Evolutionary conservation across 2,329 filamentous ascomycete species (phyloP).

Genomic region (Mycocentrospora acerina): DNA sequence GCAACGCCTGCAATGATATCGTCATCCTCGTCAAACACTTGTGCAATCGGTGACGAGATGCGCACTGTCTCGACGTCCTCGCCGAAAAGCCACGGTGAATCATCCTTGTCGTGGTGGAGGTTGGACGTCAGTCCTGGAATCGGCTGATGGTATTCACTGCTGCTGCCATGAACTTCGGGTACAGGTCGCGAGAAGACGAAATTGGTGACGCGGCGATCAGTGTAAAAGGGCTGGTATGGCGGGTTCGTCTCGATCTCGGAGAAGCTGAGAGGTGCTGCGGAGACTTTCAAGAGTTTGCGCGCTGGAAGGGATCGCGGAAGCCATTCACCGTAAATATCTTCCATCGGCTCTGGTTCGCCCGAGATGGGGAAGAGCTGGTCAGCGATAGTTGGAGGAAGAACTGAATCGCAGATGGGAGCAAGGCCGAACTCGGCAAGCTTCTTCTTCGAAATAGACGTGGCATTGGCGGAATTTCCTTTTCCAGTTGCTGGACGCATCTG

Average conservation of each 20-base stretch:
- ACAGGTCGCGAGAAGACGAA: slow-evolving; percentile 60
- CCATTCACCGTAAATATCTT: slow-evolving; percentile 39
- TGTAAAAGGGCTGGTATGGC: slow-evolving; percentile 94
- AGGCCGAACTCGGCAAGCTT: slow-evolving; percentile 69
- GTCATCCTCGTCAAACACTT: slow-evolving; percentile 40
- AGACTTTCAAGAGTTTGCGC: slow-evolving; percentile 15
- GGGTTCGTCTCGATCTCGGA: slow-evolving; percentile 95
- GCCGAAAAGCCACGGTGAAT: slow-evolving; percentile 56
- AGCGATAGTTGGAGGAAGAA: slow-evolving; percentile 36
- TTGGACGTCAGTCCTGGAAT: slow-evolving; percentile 25
- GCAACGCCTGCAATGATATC: slow-evolving; percentile 56
- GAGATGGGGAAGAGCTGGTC: slow-evolving; percentile 33
- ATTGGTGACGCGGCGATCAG: slow-evolving; percentile 79
- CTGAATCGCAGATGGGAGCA: slow-evolving; percentile 61
- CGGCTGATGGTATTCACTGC: slow-evolving; percentile 23
- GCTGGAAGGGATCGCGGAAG: slow-evolving; percentile 32
- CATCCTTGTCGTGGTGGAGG: slow-evolving; percentile 39
- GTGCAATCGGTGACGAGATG: slow-evolving; percentile 43
- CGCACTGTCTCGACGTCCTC: slow-evolving; percentile 51
- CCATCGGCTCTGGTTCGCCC: slow-evolving; percentile 23
- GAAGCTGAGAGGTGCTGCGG: slow-evolving; percentile 58
- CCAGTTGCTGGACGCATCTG: slow-evolving; percentile 50
- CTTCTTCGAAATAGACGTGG: slow-evolving; percentile 51
- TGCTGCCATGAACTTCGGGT: slow-evolving; percentile 20
- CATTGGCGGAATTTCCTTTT: slow-evolving; percentile 44